These are phyloP conservation scores for Scenedesmus sp. DNA, from an alignment of 163 green algal species.

Conservation along the genomic window DNA sequence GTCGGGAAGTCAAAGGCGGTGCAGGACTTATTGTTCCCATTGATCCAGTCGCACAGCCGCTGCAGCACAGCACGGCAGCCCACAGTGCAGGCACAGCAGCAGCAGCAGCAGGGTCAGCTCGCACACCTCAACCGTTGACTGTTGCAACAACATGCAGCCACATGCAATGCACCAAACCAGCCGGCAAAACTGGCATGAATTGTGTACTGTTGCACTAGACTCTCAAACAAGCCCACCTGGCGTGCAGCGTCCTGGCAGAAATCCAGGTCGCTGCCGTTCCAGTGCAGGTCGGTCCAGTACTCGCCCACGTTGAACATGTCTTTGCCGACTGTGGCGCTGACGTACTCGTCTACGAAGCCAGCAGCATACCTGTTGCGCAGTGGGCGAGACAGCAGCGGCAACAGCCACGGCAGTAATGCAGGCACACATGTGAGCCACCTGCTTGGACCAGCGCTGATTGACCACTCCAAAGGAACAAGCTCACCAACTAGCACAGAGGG, in stretches of 20 bases:
- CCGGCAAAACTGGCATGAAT: background rate
- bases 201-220: background rate
- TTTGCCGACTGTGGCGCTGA: constrained; percentile 68
- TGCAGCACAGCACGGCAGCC: constrained; percentile 47
- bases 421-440: too few relatives aligned
- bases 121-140: too few relatives aligned
- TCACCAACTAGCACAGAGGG: background rate
- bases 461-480: background rate
- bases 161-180: background rate
- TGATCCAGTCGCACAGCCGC: constrained; percentile 78
- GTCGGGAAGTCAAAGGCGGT: constrained; percentile 90
- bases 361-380: constrained; percentile 60
- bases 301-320: constrained; percentile 80
- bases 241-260: constrained; percentile 76
- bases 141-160: background rate
- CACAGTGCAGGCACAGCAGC: too few relatives aligned
- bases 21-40: constrained; percentile 49
- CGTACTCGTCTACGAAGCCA: constrained; percentile 78
- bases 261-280: constrained; percentile 70
- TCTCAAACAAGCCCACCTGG: constrained; percentile 19
- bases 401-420: background rate
- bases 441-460: too few relatives aligned
- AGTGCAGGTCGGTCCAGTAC: constrained; percentile 77
- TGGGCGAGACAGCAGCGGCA: background rate
- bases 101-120: background rate